Base-by-base conservation (phyloP, 1,139 yeast genomes). In the Saccharomyces hybrid region DNA sequence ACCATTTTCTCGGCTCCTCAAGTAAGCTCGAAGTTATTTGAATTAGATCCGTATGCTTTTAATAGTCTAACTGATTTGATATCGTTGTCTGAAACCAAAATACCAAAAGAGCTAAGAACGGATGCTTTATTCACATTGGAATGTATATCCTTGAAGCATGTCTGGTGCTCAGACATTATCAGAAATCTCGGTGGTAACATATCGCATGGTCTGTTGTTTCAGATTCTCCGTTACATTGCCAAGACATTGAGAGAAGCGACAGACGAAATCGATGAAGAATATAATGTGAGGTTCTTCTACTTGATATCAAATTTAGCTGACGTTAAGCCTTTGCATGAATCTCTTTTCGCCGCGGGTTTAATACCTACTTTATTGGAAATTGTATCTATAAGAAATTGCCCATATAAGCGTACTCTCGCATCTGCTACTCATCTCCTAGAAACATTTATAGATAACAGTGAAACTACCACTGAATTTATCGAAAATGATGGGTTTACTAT, bases 181-280 rank as follows among this genome's bases (percentile, higher is more conserved):
- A 77, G 89, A 56, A 83, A 89, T n/a, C 71, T 90, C 61, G 89
- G 95, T n/a, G 97, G 95, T 4, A 89, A 89, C 65, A 90, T 91
- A 41, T 83, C 84, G 55, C 96, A 91, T 69, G 98, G 98, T 0
- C 72, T 83, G 6, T 66, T 91, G 47, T 88, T 85, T 72, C 91
- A 88, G 63, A 78, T 85, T 49, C 70, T 91, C 46, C 78, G 95
- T 58, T 76, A 76, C 51, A 79, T 88, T 27, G 75, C 81, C 54
- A 79, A 80, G 56, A 76, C 78, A 31, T 48, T 72, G 54, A 64
- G 70, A 47, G 67, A 64, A 23, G 70, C 71, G 28, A 69, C 70
- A 27, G 63, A 63, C 31, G 66, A 67, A 20, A 63, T 76, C 41
- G 74, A 72, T 52, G 83, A 80, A 58, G 74, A 74, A 13, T 83